Evolutionary conservation across 768 basidiomycete species (phyloP), one percentile per base, ranked within the genome.

Genomic region (Melanogaster broomeanus): DNA sequence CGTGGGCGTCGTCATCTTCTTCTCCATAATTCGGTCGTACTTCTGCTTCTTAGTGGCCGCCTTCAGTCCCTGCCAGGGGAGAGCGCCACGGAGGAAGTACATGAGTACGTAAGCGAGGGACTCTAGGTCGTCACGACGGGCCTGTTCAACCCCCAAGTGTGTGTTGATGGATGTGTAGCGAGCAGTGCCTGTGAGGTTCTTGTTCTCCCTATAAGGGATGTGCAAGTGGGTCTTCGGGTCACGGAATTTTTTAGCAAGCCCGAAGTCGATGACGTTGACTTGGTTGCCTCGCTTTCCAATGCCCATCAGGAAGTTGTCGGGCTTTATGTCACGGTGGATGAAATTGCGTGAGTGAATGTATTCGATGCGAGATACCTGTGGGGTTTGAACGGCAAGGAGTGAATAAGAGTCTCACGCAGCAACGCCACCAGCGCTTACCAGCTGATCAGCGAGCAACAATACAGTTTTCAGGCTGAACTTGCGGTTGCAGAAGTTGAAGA

Each of bases 31-130:
- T 54, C 97, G 88, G 74, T 98, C 97, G 73, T 98, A 98, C 78
- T 99, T 99, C 81, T 99, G 97, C 84, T 99, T 99, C 92, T 99
- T 99, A 53, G 97, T 99, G 35, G 96, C 96, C 53, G 97, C 97
- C 78, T 99, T 99, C 69, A 99, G 84, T 53, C 97, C 97, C 73
- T 99, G 97, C 96, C 96, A 99, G 28, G 96, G 96, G 39, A 99
- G 84, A 50, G 93, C 88, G 43, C 96, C 97, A 58, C 96, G 93
- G 58, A 99, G 88, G 84, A 99, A 99, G 79, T 99, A 99, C 96
- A 99, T 98, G 61, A 99, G 84, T 21, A 98, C 97, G 66, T 99
- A 99, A 52, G 95, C 96, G 53, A 99, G 88, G 2, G 95, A 98
- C 72, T 99, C 96, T 61, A 98, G 82, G 68, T 98, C 97, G 69